Percentiles rank a stretch among this genome's conserved stretches.
Evolutionary conservation across 2,329 filamentous ascomycete species (phyloP).

Genomic region (Emergomyces africanus): DNA sequence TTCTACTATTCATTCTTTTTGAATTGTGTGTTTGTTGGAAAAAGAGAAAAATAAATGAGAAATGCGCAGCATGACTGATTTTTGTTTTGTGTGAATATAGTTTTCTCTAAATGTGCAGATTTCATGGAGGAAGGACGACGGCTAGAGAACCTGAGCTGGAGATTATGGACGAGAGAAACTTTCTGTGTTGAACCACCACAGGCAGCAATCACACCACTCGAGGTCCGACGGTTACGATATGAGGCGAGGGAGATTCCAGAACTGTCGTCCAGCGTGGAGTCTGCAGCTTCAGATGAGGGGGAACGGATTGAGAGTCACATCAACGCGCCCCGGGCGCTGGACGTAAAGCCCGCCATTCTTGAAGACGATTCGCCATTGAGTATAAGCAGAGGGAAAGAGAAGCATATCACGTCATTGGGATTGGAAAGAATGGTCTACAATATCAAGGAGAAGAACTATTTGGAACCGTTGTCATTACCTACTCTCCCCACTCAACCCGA

Average conservation of each 20-base stretch:
- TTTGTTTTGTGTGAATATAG: conserved; percentile 31
- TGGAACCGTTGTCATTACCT: conserved; percentile 39
- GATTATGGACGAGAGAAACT: conserved; percentile 86
- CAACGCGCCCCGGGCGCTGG: conserved; percentile 46
- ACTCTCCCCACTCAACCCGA: conserved; percentile 20
- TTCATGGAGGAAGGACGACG: conserved; percentile 86
- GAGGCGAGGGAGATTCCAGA: conserved; percentile 51
- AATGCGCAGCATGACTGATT: neutral
- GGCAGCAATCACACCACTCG: conserved; percentile 34
- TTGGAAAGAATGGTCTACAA: conserved; percentile 89
- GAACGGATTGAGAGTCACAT: conserved; percentile 41
- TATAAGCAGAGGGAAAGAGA: conserved; percentile 61
- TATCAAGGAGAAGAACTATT: conserved; percentile 70
- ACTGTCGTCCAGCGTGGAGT: conserved; percentile 66
- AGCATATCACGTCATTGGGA: conserved; percentile 84
- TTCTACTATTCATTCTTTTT: neutral
- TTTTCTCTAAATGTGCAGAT: conserved; percentile 89
- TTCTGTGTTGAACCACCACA: conserved; percentile 66
- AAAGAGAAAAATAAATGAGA: neutral
- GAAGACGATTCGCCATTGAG: conserved; percentile 43
- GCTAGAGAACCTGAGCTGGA: conserved; percentile 91
- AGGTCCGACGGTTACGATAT: conserved; percentile 15
- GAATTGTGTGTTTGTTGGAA: neutral
- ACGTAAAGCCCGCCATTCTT: conserved; percentile 46
- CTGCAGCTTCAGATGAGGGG: conserved; percentile 52